Evolutionary conservation across 345 rosid genomes (phyloP).

Genomic region (Rhizophora mangle): DNA sequence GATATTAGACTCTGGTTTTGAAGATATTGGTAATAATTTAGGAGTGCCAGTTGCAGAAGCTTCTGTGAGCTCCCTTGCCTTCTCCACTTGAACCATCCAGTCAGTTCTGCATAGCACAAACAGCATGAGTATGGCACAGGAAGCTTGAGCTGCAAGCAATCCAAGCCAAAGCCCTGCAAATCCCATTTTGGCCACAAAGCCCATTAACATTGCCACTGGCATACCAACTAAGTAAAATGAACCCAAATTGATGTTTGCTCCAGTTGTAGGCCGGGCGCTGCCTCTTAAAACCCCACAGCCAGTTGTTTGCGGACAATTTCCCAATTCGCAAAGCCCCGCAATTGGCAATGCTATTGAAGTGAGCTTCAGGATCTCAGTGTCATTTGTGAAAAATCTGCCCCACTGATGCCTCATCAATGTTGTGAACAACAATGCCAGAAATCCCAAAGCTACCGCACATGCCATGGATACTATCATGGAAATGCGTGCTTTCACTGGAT

Average conservation of each 20-base stretch:
- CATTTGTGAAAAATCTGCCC: constrained; percentile 77
- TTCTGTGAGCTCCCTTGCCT: constrained; percentile 73
- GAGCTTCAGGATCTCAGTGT: constrained; percentile 61
- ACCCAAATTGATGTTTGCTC: constrained; percentile 92
- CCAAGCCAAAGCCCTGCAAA: constrained; percentile 88
- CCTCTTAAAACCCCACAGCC: constrained; percentile 95
- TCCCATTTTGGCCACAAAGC: constrained; percentile 66
- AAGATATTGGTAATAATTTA: constrained; percentile 28
- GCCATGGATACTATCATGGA: constrained; percentile 69
- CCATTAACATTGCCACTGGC: constrained; percentile 75
- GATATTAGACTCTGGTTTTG: constrained; percentile 13
- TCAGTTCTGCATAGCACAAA: constrained; percentile 62
- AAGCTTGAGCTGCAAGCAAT: constrained; percentile 88
- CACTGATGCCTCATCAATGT: constrained; percentile 67
- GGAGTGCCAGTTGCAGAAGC: constrained; percentile 4
- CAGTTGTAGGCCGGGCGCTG: constrained; percentile 81
- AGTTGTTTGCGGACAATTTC: constrained; percentile 94
- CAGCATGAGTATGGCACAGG: constrained; percentile 80
- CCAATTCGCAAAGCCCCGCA: constrained; percentile 86
- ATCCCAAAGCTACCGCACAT: constrained; percentile 57
- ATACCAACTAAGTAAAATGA: constrained; percentile 89
- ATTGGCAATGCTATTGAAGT: constrained; percentile 84
- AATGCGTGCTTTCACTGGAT: constrained; percentile 71
- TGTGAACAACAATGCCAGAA: constrained; percentile 69
- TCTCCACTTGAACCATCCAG: constrained; percentile 61